phyloP scores from a whole-genome alignment of 2,329 filamentous ascomycete genomes.

The Cordyceps cicadae region DNA sequence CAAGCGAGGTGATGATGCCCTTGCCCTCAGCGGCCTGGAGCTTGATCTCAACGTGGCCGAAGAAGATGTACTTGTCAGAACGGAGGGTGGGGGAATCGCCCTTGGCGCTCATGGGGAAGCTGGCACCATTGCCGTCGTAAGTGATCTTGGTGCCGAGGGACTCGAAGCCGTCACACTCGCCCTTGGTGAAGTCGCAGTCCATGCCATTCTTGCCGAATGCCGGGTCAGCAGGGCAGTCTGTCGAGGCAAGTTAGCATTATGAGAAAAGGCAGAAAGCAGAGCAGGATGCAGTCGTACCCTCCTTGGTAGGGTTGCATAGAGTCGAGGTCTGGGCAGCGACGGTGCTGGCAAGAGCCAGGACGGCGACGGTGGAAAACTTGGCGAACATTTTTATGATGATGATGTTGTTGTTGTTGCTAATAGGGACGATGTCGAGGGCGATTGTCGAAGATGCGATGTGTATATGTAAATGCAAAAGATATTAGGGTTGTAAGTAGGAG shows the following conservation, averaged over 20 bases:
- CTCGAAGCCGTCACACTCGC: conserved; percentile 50
- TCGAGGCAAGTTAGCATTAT: conserved; percentile 16
- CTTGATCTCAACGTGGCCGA: conserved; percentile 74
- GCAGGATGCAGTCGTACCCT: conserved; percentile 28
- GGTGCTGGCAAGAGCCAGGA: conserved; percentile 42
- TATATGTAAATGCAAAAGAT: background rate
- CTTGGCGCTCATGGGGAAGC: conserved; percentile 59
- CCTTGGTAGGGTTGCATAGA: conserved; percentile 46
- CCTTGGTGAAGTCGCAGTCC: conserved; percentile 69
- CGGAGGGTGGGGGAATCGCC: conserved; percentile 64
- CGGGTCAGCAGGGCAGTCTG: conserved; percentile 63
- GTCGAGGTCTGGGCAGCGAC: conserved; percentile 49
- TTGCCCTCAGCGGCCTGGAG: conserved; percentile 71
- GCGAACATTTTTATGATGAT: conserved; percentile 27
- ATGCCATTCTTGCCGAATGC: conserved; percentile 57
- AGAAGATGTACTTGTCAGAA: conserved; percentile 89
- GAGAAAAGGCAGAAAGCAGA: background rate
- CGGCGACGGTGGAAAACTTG: conserved; percentile 38
- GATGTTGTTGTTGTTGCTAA: background rate
- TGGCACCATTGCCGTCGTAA: conserved; percentile 41
- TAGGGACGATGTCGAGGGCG: conserved; percentile 9
- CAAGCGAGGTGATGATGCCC: conserved; percentile 83
- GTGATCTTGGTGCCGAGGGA: conserved; percentile 38
- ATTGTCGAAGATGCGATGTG: background rate
- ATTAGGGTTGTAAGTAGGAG: background rate